Evolutionary conservation across 225 moss, liverwort and hornwort genomes (phyloP).

Genomic region (Ulota crispa): DNA sequence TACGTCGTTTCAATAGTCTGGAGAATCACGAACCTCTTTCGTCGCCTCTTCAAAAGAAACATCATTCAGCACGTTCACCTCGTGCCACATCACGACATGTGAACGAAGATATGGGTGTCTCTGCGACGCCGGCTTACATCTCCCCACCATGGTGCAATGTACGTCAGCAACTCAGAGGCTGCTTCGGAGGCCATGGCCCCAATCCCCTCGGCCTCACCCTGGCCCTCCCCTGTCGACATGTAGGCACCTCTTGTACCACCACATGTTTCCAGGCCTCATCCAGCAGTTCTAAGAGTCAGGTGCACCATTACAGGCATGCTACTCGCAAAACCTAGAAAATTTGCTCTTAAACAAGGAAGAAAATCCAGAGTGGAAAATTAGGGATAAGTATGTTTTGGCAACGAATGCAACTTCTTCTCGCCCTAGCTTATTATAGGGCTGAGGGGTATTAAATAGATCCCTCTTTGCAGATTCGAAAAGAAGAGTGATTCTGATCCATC

Average conservation of each 20-base stretch:
- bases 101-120: constrained; percentile 33
- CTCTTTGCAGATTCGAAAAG: constrained; percentile 16
- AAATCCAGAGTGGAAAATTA: not conserved
- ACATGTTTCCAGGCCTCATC: constrained; percentile 33
- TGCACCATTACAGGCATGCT: constrained; percentile 9
- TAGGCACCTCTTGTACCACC: constrained; percentile 32
- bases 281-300: constrained; percentile 3
- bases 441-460: not conserved
- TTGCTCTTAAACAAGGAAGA: not conserved
- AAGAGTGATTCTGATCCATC: not conserved
- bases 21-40: constrained; percentile 38
- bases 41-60: constrained; percentile 56
- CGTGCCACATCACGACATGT: constrained; percentile 66
- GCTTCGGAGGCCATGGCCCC: constrained; percentile 48
- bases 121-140: constrained; percentile 48
- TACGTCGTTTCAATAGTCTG: not conserved
- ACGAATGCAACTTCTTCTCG: constrained; percentile 10
- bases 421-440: constrained; percentile 14
- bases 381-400: not conserved
- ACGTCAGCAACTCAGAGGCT: constrained; percentile 31
- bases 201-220: constrained; percentile 36
- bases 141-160: constrained; percentile 54
- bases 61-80: constrained; percentile 43
- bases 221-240: constrained; percentile 31
- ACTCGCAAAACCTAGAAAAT: constrained; percentile 16